phyloP scores from a whole-genome alignment of 192 early-diverging fungal genomes.

The Phycomyces nitens region DNA sequence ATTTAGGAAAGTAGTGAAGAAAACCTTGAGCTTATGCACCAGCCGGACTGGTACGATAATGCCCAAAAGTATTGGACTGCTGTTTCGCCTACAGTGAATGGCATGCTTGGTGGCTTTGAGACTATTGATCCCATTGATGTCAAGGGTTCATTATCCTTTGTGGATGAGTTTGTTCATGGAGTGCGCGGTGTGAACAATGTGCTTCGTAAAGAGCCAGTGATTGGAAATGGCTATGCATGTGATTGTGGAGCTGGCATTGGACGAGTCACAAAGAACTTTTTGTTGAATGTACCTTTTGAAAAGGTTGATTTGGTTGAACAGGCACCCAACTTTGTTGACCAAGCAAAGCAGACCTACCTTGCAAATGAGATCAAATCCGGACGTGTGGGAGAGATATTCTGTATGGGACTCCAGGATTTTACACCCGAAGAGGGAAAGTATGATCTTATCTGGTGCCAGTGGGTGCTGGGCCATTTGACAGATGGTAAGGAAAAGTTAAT shows the following conservation, averaged over 20 bases:
- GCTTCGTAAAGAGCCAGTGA: conserved; percentile 18
- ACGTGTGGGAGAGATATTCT: conserved; percentile 63
- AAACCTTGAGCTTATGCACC: conserved; percentile 12
- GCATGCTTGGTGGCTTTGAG: conserved; percentile 90
- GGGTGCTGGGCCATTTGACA: conserved; percentile 92
- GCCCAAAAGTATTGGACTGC: conserved; percentile 56
- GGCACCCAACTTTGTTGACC: conserved; percentile 69
- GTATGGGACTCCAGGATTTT: conserved; percentile 83
- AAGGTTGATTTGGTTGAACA: conserved; percentile 92
- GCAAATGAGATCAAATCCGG: conserved; percentile 51
- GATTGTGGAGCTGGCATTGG: conserved; percentile 98
- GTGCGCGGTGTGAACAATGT: conserved; percentile 22
- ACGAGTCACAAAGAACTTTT: conserved; percentile 82
- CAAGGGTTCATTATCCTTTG: conserved; percentile 61
- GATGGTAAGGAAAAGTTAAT: conserved; percentile 54
- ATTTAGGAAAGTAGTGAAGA: neutral
- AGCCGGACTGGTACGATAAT: conserved; percentile 60
- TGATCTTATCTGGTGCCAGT: conserved; percentile 97
- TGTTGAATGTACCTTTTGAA: conserved; percentile 70
- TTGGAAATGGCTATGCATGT: conserved; percentile 37
- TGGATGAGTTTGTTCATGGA: conserved; percentile 57
- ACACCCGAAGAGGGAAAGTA: conserved; percentile 63
- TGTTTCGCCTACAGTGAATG: conserved; percentile 68
- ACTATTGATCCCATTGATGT: conserved; percentile 71
- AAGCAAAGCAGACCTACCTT: conserved; percentile 62